These are phyloP conservation scores for Cryptosporidium ubiquitum DNA, from an alignment of 169 alveolate genomes.

Conservation along the genomic window DNA sequence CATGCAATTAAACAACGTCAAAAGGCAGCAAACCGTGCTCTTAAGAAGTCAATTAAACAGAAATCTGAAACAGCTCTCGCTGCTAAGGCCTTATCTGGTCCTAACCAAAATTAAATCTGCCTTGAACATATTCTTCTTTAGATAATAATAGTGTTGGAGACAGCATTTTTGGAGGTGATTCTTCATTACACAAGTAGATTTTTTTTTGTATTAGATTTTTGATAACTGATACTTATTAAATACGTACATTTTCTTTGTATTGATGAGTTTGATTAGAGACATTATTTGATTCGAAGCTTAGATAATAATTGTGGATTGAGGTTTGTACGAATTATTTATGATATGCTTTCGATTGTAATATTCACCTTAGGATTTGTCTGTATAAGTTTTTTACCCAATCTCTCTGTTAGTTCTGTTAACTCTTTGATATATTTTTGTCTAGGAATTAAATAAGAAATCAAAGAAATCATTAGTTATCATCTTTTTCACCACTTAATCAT, in stretches of 20 bases:
- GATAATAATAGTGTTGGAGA: background rate
- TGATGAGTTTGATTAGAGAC: no score
- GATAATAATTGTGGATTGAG: no score
- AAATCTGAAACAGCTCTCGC: slow-evolving; percentile 66
- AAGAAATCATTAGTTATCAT: no score
- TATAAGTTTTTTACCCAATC: slow-evolving; percentile 38
- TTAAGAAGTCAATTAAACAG: slow-evolving; percentile 68
- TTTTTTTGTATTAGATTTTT: slow-evolving; percentile 17
- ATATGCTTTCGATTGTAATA: background rate
- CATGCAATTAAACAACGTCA: slow-evolving; percentile 50
- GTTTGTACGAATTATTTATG: background rate
- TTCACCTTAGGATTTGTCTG: slow-evolving; percentile 33
- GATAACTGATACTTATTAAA: background rate
- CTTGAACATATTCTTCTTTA: background rate
- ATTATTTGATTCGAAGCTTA: no score
- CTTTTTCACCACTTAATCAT: no score
- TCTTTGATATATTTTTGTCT: slow-evolving; percentile 31
- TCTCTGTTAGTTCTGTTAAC: slow-evolving; percentile 36
- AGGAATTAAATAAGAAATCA: background rate
- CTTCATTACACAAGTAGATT: background rate
- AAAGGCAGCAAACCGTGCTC: slow-evolving; percentile 71
- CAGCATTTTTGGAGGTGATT: background rate
- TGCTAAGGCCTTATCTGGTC: slow-evolving; percentile 70
- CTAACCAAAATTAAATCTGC: slow-evolving; percentile 49
- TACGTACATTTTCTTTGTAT: background rate